Evolutionary conservation across 495 filamentous ascomycete genomes (phyloP), one percentile per base, ranked within the genome.

Genomic region (Aspergillus affinis): DNA sequence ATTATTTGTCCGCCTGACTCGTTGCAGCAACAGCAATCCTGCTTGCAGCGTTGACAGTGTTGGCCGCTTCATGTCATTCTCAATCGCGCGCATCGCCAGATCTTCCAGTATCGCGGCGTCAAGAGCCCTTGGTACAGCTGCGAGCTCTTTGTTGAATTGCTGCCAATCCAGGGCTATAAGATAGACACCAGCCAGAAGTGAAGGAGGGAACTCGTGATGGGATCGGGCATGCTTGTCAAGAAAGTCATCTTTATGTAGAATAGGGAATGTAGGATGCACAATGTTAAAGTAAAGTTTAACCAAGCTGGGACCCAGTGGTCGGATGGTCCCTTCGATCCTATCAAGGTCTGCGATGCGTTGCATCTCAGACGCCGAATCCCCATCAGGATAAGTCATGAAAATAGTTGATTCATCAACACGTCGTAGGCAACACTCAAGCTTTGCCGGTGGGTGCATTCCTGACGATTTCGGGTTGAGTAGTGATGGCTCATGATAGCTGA

Each of bases 1-100:
- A 41, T 29, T 55, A 13, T 61, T 48, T 10, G 61, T 53, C 48
- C 51, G 61, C 20, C 58, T 30, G 23, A 58, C 61, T 58, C 88
- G 80, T 66, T 95, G 91, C 53, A 91, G 81, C n/a, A 95, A 78
- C 27, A 95, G 72, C 47, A 93, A 75, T 2, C 90, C 91, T 18
- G 89, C 91, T 71, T 93, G 90, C 30, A 93, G 79, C 0, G 90
- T 91, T 19, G 89, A 91, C 20, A 93, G 79, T 61, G 93, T 92
- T 9, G 91, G 90, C 44, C 89, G 76, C 65, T 87, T 85, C 36
- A 54, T 27, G 49, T 55, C 82, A 90, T 90, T 53, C 86, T 87
- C 65, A 86, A 83, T 15, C 80, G 81, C 82, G 55, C 81, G 81
- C 61, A 81, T 78, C 48, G 90, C 88, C 47, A 91, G 70, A 59